Percentiles rank a stretch among this genome's conserved stretches.
These are phyloP conservation scores for Astragalus glycyphyllos DNA, from an alignment of 306 rosid species.

Conservation along the genomic window DNA sequence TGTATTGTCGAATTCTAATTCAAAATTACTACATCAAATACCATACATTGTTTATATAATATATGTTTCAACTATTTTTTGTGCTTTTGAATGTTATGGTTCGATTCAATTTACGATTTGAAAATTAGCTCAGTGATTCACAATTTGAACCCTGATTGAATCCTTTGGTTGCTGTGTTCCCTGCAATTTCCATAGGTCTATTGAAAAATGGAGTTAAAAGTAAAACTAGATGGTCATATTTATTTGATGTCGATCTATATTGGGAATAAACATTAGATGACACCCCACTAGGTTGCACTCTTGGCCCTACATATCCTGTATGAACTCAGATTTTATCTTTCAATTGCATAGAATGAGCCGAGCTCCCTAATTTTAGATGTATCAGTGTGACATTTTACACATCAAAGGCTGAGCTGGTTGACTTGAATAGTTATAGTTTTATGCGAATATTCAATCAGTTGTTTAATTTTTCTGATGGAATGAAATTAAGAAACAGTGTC, in stretches of 20 bases:
- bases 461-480: neutral
- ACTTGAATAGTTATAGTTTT: conserved; percentile 15
- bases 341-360: conserved; percentile 1
- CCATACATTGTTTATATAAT: no score
- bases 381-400: neutral
- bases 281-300: neutral
- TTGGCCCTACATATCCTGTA: neutral
- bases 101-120: neutral
- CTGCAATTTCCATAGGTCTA: neutral
- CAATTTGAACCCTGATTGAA: neutral
- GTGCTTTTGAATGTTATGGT: neutral
- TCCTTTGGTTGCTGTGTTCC: neutral
- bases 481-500: conserved; percentile 19
- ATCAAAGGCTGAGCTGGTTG: neutral
- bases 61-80: neutral
- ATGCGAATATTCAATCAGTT: conserved; percentile 22
- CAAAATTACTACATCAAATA: neutral
- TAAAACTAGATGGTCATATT: conserved; percentile 12
- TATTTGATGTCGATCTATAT: neutral
- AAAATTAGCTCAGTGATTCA: neutral
- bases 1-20: neutral
- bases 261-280: conserved; percentile 18
- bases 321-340: conserved; percentile 15
- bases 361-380: no score
- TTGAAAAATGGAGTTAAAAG: conserved; percentile 25